Base-by-base conservation (phyloP, 192 early-diverging fungal species). In the Geranomyces variabilis region DNA sequence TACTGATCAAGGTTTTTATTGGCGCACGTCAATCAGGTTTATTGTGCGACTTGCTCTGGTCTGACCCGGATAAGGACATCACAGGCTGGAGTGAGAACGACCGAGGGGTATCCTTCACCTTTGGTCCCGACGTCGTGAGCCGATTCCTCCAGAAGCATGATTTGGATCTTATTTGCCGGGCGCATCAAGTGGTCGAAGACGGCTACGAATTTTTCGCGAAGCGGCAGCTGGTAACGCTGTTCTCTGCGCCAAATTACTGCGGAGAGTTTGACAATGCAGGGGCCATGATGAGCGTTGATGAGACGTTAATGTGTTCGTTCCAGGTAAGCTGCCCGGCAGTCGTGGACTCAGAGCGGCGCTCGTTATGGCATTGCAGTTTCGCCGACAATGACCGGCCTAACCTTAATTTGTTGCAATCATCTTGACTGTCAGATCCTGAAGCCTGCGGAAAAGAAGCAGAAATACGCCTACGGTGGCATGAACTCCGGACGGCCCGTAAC, bases 181-280 rank as follows among this genome's bases (percentile, higher is more conserved):
- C 96, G 22, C 96, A 98, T 85, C 94, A 96, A 81, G 96, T 98
- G 4, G 95, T 96, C 10, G 96, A 98, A 76, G 96, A 98, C 79
- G 96, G 96, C 17, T 98, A 98, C 74, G 96, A 98, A 79, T 98
- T 98, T 77, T 98, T 98, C 86, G 94, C 94, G 55, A 96, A 96
- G 80, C 87, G 96, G 47, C 92, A 96, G 74, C 77, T 98, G 45
- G 96, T 98, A 45, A 98, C 96, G 9, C 79, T 98, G 68, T 98
- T 98, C 77, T 94, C 92, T 19, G 96, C 96, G 10, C 94, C 96
- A 60, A 96, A 98, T 78, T 96, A 96, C 78, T 98, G 96, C 76
- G 94, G 94, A 21, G 85, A 86, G 68, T 86, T 86, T 74, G 87
- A 89, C 63, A 89, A 89, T 73, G 85, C 86, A 19, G 87, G 87